Base-by-base conservation (phyloP, 2,329 filamentous ascomycete species). In the Albifimbria verrucaria region DNA sequence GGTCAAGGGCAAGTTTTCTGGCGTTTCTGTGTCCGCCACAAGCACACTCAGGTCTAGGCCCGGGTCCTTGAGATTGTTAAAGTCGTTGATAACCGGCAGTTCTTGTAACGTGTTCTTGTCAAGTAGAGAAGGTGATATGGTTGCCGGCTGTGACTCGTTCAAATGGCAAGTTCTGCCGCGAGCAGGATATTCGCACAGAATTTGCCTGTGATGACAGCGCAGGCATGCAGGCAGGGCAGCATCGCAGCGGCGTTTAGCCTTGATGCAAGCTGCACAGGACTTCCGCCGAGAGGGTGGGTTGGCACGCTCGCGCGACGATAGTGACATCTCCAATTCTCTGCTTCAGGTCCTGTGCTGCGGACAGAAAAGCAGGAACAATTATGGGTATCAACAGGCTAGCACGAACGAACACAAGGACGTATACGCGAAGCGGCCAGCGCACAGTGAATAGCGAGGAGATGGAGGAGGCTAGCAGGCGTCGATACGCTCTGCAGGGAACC, bases 211-310 rank as follows among this genome's bases (percentile, higher is more conserved):
- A 0, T 66, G 62, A 60, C 82, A 86, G 43, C 82, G 74, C 17
- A 74, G 65, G 58, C 82, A 86, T 12, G 72, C 62, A 2, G 81
- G 82, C 15, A 73, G 62, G 18, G 71, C 72, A 36, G 79, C 73
- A 57, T 81, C 78, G 62, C 82, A 85, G 47, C 77, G 77, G 15
- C 82, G 74, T 64, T 85, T 85, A 22, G 81, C 75, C 59, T 75
- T 77, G 47, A 76, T 81, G 67, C 82, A 85, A 23, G 77, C 75
- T 3, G 73, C 68, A 59, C 82, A 86, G 3, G 82, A 80, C 65
- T 82, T 85, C 46, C 80, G 77, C 52, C 76, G 66, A 4, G 73
- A 73, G 44, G 72, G 77, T 28, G 75, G 76, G 64, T 77, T 77
- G 23, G 57, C 66, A 50, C 69, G 70, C 62, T 77, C 75, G 32